A percentile compares a stretch with the other conserved stretches of the same genome.
These are phyloP conservation scores for Pterulicium gracile DNA, from an alignment of 1,284 basidiomycete species.

Conservation along the genomic window DNA sequence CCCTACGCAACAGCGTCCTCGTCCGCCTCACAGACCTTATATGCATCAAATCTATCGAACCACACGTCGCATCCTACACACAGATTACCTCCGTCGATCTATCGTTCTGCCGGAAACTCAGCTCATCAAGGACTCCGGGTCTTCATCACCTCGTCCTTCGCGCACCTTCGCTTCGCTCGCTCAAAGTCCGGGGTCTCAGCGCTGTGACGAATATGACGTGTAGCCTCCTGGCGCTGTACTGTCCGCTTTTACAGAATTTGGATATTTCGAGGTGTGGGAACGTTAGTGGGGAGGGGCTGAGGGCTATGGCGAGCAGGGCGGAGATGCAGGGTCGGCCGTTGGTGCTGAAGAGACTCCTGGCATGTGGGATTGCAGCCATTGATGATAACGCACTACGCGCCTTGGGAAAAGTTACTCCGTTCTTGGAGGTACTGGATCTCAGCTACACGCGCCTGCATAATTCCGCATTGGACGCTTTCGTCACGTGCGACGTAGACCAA, in stretches of 20 bases:
- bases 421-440: conserved; percentile 75
- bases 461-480: conserved; percentile 62
- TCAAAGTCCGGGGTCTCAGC: conserved; percentile 59
- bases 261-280: conserved; percentile 69
- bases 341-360: conserved; percentile 43
- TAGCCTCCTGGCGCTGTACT: conserved; percentile 48
- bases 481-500: conserved; percentile 38
- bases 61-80: conserved; percentile 34
- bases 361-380: conserved; percentile 55
- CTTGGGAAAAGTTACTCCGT: conserved; percentile 56
- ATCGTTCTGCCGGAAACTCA: conserved; percentile 60
- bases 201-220: conserved; percentile 68
- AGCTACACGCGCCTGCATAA: conserved; percentile 65
- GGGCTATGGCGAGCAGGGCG: conserved; percentile 28
- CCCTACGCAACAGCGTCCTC: conserved; percentile 39
- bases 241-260: conserved; percentile 44
- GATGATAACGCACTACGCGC: conserved; percentile 47
- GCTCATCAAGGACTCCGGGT: conserved; percentile 48
- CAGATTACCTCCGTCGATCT: conserved; percentile 65
- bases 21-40: conserved; percentile 42
- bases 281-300: conserved; percentile 56
- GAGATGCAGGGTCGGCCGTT: conserved; percentile 33
- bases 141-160: conserved; percentile 64
- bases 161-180: conserved; percentile 46
- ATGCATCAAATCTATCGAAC: conserved; percentile 28